Conservation (phyloP, 2,329 filamentous ascomycete genomes). For the Aspergillus flavus region DNA sequence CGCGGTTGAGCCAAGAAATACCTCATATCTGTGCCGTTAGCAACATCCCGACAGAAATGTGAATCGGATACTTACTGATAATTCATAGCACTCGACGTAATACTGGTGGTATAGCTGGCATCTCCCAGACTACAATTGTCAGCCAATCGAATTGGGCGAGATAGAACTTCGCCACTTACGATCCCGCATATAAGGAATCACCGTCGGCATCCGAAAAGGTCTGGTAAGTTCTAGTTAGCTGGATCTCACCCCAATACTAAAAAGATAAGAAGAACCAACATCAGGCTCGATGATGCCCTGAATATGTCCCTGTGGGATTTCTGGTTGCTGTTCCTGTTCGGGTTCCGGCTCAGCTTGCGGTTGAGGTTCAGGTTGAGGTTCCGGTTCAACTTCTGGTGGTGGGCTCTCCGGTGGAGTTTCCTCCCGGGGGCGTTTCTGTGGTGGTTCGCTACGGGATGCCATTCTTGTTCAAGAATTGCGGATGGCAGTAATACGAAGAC, state of each 20-base stretch:
- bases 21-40: conserved; percentile 35
- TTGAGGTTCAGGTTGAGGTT: background rate
- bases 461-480: background rate
- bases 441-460: background rate
- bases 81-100: conserved; percentile 31
- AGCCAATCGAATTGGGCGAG: background rate
- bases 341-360: background rate
- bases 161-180: background rate
- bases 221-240: background rate
- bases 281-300: background rate
- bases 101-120: conserved; percentile 5
- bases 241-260: too few species aligned
- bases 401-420: background rate
- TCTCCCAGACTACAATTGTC: conserved; percentile 1
- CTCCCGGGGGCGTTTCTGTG: background rate
- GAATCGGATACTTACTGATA: conserved; percentile 29
- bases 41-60: background rate
- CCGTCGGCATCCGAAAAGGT: background rate
- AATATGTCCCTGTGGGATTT: background rate
- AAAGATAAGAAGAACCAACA: background rate
- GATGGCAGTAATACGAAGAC: background rate
- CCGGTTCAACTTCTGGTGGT: background rate
- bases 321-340: background rate
- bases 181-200: conserved; percentile 2
- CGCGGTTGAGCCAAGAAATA: conserved; percentile 12